These are phyloP conservation scores for Termitomyces sp. DNA, from an alignment of 768 basidiomycete species.

Conservation along the genomic window DNA sequence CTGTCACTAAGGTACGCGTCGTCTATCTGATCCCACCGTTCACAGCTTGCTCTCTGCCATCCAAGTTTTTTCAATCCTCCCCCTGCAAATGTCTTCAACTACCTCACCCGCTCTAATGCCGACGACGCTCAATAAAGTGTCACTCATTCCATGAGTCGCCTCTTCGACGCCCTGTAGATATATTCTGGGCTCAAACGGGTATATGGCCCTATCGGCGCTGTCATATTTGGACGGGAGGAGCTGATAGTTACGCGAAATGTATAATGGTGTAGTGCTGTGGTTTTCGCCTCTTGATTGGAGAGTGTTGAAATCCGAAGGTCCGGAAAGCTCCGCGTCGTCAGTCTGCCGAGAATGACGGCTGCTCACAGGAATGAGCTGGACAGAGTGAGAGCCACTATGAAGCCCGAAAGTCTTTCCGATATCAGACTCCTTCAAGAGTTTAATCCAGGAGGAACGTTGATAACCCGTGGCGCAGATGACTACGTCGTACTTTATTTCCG, in stretches of 20 bases:
- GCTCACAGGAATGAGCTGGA: constrained; percentile 22
- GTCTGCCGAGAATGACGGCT: constrained; percentile 3
- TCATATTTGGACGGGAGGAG: constrained; percentile 25
- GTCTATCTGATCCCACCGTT: neutral
- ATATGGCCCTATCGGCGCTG: constrained; percentile 1
- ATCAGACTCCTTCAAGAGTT: constrained; percentile 34
- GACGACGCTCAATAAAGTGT: constrained; percentile 43
- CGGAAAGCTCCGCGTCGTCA: constrained; percentile 17
- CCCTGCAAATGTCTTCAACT: constrained; percentile 27
- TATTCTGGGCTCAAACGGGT: constrained; percentile 19
- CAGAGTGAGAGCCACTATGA: constrained; percentile 13
- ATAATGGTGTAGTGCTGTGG: constrained; percentile 18
- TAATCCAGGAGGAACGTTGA: constrained; percentile 41
- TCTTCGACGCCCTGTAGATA: constrained; percentile 35
- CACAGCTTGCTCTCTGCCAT: constrained; percentile 8
- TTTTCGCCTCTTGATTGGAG: constrained; percentile 12
- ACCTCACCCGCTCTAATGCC: constrained; percentile 42
- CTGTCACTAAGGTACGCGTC: too few relatives aligned
- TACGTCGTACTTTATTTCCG: constrained; percentile 35
- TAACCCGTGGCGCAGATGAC: constrained; percentile 53
- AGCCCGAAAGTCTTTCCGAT: constrained; percentile 34
- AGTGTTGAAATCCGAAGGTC: neutral
- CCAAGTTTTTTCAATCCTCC: constrained; percentile 1
- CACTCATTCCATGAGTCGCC: constrained; percentile 34
- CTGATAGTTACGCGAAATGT: constrained; percentile 37